Evolutionary conservation across 768 basidiomycete genomes (phyloP), one percentile per base, ranked within the genome.

Genomic region (Tulasnella sp.): DNA sequence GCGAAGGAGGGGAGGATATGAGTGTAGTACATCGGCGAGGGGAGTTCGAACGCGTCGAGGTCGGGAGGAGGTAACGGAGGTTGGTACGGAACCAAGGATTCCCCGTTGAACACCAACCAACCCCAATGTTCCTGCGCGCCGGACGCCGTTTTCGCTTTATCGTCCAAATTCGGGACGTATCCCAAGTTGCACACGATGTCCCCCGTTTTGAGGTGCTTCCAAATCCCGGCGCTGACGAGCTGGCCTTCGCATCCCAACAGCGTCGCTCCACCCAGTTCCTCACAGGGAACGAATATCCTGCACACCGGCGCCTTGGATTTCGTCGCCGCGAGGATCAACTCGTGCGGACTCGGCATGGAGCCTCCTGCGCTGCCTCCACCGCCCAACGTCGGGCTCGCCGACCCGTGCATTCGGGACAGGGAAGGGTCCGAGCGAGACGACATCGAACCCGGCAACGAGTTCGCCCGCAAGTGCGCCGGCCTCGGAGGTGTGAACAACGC

Each of bases 161-260:
- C 59, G 80, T 0, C 89, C 9, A 26, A 16, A 34, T 22, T 14
- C n/a, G 65, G 90, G 17, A 94, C 82, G 76, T 87, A 92, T 6
- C 92, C 92, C 62, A 94, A 83, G 79, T 94, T 94, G 77, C 89
- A 91, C 26, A 94, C 83, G 41, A 92, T 79, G 76, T 94, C 92
- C 0, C 92, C 92, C 0, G 84, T 84, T 1, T 89, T 90, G n/a
- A 94, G 83, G 76, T 91, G 85, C 6, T 83, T 80, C 90, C 91
- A 92, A 5, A 94, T 83, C 0, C 86, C 89, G 0, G 86, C 83
- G 0, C 84, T 82, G n/a, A 86, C 80, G 5, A 94, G 83, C 77
- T 92, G 90, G 37, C 86, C 83, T 76, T 91, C 88, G 77, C 90
- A 92, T 12, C 81, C 81, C 11, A 83, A 77, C 59, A 91, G 80